Conservation (phyloP, 305 asterid species). For the Solanum hybrid region DNA sequence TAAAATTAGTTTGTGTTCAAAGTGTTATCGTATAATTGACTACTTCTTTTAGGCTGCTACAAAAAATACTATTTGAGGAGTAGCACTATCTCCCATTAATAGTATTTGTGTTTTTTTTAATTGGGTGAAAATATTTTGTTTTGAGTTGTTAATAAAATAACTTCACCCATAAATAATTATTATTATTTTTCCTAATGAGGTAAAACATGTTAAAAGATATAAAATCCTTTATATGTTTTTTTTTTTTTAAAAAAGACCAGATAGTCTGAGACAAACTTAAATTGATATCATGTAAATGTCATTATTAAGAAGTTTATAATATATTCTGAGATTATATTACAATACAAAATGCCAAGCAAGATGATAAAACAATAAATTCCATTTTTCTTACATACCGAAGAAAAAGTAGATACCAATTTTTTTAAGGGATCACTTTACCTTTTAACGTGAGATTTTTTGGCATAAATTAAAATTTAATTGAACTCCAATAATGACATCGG, state of each 20-base stretch:
- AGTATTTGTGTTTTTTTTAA: neutral
- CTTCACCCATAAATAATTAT: neutral
- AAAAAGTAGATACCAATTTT: neutral
- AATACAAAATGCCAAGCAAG: neutral
- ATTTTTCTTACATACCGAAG: neutral
- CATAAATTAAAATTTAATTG: no score
- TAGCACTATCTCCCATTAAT: neutral
- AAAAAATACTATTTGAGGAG: neutral
- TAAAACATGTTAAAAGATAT: neutral
- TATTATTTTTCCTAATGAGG: neutral
- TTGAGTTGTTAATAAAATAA: neutral
- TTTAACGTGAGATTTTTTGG: no score
- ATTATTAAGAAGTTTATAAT: no score
- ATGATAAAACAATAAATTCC: neutral
- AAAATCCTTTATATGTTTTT: no score
- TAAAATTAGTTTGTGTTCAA: neutral
- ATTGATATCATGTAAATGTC: neutral
- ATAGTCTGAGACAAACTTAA: neutral
- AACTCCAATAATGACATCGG: no score
- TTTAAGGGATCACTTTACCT: neutral
- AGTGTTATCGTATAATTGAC: neutral
- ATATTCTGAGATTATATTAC: neutral
- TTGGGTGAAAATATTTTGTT: neutral
- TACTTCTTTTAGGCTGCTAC: neutral
- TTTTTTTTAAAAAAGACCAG: no score